Percentiles rank a stretch among this genome's conserved stretches.
Evolutionary conservation across 768 basidiomycete genomes (phyloP).

Genomic region (Amanita jacksonii): DNA sequence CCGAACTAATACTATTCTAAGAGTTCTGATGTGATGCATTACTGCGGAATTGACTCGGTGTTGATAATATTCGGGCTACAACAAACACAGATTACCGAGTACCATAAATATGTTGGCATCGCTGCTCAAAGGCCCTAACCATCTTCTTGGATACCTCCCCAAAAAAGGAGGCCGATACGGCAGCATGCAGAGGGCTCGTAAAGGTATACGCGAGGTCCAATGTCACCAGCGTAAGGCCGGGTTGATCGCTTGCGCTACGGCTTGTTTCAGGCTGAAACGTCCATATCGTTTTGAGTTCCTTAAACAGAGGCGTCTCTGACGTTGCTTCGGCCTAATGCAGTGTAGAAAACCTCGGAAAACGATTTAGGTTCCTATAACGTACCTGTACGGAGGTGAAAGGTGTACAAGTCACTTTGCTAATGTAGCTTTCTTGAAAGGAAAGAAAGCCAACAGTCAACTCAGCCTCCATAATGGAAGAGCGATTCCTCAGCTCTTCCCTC

Average conservation of each 20-base stretch:
- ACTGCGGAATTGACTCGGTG: neutral
- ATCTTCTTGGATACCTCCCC: constrained; percentile 81
- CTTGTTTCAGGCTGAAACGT: constrained; percentile 51
- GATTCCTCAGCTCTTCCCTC: constrained; percentile 15
- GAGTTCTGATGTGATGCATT: too few species aligned
- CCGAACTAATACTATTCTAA: too few species aligned
- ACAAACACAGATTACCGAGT: too few species aligned
- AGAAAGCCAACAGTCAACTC: constrained; percentile 88
- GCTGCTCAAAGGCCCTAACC: constrained; percentile 87
- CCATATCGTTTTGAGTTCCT: constrained; percentile 64
- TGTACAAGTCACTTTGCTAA: constrained; percentile 72
- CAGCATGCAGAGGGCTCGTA: constrained; percentile 76
- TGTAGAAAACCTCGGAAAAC: neutral
- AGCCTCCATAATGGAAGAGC: constrained; percentile 54
- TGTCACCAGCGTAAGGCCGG: constrained; percentile 66
- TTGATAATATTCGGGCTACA: neutral
- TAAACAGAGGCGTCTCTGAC: constrained; percentile 66
- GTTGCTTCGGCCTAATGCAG: constrained; percentile 54
- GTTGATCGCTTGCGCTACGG: constrained; percentile 21
- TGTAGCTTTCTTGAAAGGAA: constrained; percentile 78
- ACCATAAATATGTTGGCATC: constrained; percentile 71
- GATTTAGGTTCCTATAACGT: constrained; percentile 13
- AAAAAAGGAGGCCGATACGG: constrained; percentile 78
- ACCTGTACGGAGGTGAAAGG: constrained; percentile 79
- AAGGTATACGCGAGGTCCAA: constrained; percentile 84